Evolutionary conservation across 2,329 filamentous ascomycete genomes (phyloP).

Genomic region (Pestalotiopsis sp.): DNA sequence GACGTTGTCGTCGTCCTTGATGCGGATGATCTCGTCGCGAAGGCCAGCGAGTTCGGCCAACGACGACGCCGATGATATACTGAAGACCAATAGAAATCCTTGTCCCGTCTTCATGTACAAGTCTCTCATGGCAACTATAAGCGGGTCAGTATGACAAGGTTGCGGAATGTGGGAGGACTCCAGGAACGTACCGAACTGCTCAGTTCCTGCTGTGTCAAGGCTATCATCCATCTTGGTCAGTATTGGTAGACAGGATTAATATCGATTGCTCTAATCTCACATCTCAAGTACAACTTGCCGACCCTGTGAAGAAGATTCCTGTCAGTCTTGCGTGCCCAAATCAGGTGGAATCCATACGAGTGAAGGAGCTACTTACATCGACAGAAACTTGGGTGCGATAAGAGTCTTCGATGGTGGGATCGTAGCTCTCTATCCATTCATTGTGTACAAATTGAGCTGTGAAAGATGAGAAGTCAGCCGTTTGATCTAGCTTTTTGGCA

Average conservation of each 20-base stretch:
- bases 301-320: constrained; percentile 58
- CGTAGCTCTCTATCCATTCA: constrained; percentile 89
- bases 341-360: background rate
- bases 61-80: constrained; percentile 84
- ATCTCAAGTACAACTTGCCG: constrained; percentile 90
- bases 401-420: constrained; percentile 78
- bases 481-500: background rate
- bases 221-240: constrained; percentile 44
- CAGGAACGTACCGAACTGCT: constrained; percentile 80
- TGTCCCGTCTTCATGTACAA: constrained; percentile 94
- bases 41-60: constrained; percentile 79
- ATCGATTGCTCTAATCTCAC: constrained; percentile 49
- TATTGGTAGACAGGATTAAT: constrained; percentile 24
- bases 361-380: constrained; percentile 65
- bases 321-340: constrained; percentile 21
- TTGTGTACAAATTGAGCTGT: constrained; percentile 91
- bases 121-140: constrained; percentile 67
- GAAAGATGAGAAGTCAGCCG: constrained; percentile 17
- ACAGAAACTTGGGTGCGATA: constrained; percentile 78
- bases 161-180: constrained; percentile 14
- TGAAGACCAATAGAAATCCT: constrained; percentile 90
- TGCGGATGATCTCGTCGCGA: constrained; percentile 86
- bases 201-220: constrained; percentile 87
- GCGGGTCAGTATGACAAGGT: constrained; percentile 24
- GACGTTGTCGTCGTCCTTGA: constrained; percentile 84